A percentile compares a stretch with the other conserved stretches of the same genome.
Conservation (phyloP, 208 protist genomes). For the Crithidia acanthocephali region DNA sequence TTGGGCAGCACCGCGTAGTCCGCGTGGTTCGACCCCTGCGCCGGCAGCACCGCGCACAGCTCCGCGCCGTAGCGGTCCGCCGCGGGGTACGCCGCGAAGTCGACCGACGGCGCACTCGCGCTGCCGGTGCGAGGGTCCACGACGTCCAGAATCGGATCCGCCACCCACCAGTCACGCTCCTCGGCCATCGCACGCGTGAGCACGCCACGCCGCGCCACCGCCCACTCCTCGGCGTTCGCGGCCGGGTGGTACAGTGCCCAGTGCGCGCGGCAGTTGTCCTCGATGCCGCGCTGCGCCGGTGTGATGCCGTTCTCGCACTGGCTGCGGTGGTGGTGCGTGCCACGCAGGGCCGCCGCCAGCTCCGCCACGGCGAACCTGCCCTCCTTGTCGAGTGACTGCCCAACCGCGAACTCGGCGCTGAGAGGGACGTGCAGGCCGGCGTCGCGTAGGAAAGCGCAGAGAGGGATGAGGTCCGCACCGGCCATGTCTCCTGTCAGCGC, state of each 20-base stretch:
- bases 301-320: conserved; percentile 60
- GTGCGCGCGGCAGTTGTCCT: conserved; percentile 63
- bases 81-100: conserved; percentile 50
- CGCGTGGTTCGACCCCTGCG: conserved; percentile 40
- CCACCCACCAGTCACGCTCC: conserved; percentile 86
- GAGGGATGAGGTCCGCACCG: conserved; percentile 61
- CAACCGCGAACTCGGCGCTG: conserved; percentile 73
- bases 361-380: conserved; percentile 56
- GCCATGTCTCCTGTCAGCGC: conserved; percentile 26
- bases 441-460: conserved; percentile 74
- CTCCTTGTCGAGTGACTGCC: conserved; percentile 67
- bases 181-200: conserved; percentile 58
- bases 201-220: conserved; percentile 57
- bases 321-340: conserved; percentile 51
- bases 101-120: conserved; percentile 32
- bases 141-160: conserved; percentile 79
- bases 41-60: conserved; percentile 61
- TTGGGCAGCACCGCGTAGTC: conserved; percentile 25
- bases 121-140: conserved; percentile 49
- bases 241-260: conserved; percentile 83
- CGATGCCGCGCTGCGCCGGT: conserved; percentile 51
- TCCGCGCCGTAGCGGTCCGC: conserved; percentile 70
- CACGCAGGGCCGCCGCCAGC: conserved; percentile 49
- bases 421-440: conserved; percentile 79
- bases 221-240: conserved; percentile 82